These are phyloP conservation scores for Vitis rupestris DNA, from an alignment of 164 flowering plant genomes.

Conservation along the genomic window DNA sequence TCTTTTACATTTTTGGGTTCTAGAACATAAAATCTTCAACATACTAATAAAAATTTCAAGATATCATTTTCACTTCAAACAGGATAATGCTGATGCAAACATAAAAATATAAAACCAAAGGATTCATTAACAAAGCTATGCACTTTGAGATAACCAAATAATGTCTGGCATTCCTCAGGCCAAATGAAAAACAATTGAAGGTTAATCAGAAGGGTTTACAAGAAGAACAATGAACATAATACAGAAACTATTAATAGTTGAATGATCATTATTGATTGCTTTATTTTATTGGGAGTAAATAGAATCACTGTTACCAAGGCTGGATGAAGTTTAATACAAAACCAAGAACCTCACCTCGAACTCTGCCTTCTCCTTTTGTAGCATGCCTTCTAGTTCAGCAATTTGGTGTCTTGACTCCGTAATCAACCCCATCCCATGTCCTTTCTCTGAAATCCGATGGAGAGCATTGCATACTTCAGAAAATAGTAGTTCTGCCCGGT, in stretches of 20 bases:
- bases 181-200: background rate
- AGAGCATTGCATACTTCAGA: conserved; percentile 75
- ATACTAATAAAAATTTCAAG: background rate
- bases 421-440: conserved; percentile 17
- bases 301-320: background rate
- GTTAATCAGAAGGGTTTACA: background rate
- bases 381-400: conserved; percentile 59
- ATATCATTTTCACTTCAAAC: background rate
- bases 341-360: conserved; percentile 60
- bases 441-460: conserved; percentile 55
- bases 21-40: background rate
- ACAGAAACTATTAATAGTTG: background rate
- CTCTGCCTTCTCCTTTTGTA: conserved; percentile 74
- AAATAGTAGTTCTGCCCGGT: conserved; percentile 67
- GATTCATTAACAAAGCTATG: background rate
- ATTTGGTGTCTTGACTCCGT: conserved; percentile 53
- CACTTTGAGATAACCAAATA: background rate
- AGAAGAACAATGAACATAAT: background rate
- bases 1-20: background rate
- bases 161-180: background rate
- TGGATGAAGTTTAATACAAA: background rate
- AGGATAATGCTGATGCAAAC: background rate
- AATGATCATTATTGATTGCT: background rate
- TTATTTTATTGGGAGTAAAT: background rate
- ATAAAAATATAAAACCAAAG: background rate